These are phyloP conservation scores for Agrocybe pediades DNA, from an alignment of 768 basidiomycete genomes.

Conservation along the genomic window DNA sequence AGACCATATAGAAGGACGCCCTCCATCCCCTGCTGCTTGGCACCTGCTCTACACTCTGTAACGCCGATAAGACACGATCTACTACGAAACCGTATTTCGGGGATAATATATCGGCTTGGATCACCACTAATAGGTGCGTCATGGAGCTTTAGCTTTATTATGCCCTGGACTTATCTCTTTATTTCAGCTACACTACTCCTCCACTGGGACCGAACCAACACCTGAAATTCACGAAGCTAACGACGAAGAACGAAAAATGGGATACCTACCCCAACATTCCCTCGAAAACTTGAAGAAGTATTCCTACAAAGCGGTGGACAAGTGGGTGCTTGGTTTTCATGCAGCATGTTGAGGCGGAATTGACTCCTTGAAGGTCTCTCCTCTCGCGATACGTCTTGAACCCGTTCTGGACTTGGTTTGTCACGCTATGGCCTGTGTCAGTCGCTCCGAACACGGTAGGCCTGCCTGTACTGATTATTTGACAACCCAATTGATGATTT, in stretches of 20 bases:
- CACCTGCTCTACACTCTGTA: not conserved
- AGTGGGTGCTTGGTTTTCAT: constrained; percentile 43
- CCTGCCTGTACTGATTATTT: constrained; percentile 6
- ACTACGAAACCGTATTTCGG: not conserved
- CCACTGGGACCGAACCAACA: too few species aligned
- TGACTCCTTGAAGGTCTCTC: constrained; percentile 55
- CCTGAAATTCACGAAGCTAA: too few species aligned
- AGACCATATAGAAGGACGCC: too few species aligned
- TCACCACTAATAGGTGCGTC: not conserved
- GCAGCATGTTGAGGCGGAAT: not conserved
- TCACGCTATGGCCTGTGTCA: constrained; percentile 81
- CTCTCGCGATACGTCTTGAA: constrained; percentile 75
- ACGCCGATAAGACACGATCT: not conserved
- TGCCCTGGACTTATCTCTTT: not conserved
- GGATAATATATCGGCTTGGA: not conserved
- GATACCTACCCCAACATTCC: constrained; percentile 66
- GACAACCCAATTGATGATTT: not conserved
- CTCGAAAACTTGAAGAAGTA: constrained; percentile 78
- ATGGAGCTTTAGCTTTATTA: not conserved
- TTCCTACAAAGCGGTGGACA: constrained; percentile 80
- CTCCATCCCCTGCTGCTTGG: not conserved
- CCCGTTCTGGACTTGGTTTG: constrained; percentile 91
- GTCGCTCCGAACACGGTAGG: constrained; percentile 90
- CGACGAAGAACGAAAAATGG: constrained; percentile 39
- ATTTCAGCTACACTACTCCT: not conserved